Percentiles rank a stretch among this genome's conserved stretches.
These are phyloP conservation scores for Piromyces finnis DNA, from an alignment of 192 early-diverging fungal genomes.

Conservation along the genomic window DNA sequence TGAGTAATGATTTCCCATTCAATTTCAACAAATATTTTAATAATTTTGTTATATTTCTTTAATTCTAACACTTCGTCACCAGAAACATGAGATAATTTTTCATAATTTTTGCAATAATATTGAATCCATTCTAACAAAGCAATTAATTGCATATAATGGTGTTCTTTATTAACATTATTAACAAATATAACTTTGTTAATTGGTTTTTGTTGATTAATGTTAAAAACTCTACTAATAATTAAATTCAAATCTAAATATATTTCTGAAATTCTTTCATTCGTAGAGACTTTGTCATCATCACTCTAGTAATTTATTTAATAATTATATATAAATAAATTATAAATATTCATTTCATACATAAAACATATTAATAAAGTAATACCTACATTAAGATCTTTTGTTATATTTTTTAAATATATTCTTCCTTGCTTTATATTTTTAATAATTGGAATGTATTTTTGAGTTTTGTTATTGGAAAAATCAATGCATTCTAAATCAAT, in stretches of 20 bases:
- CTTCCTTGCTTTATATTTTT: not conserved
- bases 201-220: not conserved
- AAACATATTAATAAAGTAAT: too few species aligned
- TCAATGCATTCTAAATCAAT: not conserved
- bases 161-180: not conserved
- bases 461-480: not conserved
- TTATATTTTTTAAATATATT: not conserved
- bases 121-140: not conserved
- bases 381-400: not conserved
- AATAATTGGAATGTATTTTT: not conserved
- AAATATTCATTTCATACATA: too few species aligned
- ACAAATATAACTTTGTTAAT: not conserved
- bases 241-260: not conserved
- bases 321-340: too few species aligned
- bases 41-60: not conserved
- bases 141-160: not conserved
- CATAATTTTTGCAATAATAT: not conserved
- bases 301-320: not conserved
- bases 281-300: not conserved
- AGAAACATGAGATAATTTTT: not conserved
- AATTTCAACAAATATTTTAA: not conserved
- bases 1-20: not conserved
- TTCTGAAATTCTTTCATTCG: not conserved
- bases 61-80: not conserved
- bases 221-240: not conserved